Percentiles rank a stretch among this genome's conserved stretches.
phyloP scores from a whole-genome alignment of 257 asterid species.

The Nicotiana obtusifolia region DNA sequence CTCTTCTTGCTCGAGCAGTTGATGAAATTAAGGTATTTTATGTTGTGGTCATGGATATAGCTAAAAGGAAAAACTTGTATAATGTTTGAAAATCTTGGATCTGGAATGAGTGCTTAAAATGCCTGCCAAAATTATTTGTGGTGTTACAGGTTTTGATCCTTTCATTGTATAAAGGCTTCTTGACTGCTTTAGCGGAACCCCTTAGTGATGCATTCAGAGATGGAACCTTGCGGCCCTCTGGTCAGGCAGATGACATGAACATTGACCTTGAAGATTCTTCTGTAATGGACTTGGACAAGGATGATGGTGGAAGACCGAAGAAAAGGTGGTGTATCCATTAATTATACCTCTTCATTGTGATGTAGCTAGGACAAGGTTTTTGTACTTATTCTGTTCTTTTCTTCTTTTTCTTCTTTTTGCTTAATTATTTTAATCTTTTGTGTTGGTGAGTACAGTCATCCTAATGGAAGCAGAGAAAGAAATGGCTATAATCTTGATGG shows the following conservation, averaged over 20 bases:
- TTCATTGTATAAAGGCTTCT: slow-evolving; percentile 66
- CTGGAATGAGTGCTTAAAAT: background rate
- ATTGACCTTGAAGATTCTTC: slow-evolving; percentile 68
- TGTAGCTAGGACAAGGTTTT: background rate
- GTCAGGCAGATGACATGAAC: slow-evolving; percentile 69
- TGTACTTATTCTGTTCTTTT: background rate
- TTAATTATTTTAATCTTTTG: slow-evolving; percentile 8
- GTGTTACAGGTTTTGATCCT: slow-evolving; percentile 61
- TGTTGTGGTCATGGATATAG: background rate
- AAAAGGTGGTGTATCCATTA: slow-evolving; percentile 45
- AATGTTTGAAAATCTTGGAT: background rate
- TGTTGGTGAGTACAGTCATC: slow-evolving; percentile 30
- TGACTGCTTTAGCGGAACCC: slow-evolving; percentile 60
- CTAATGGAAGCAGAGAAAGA: slow-evolving; percentile 39
- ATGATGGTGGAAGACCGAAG: slow-evolving; percentile 41
- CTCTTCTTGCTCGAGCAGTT: slow-evolving; percentile 71
- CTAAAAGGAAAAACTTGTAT: background rate
- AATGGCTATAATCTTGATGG: slow-evolving; percentile 65
- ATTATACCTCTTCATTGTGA: background rate
- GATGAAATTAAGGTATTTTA: slow-evolving; percentile 76
- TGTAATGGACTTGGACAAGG: slow-evolving; percentile 65
- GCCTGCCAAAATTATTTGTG: background rate
- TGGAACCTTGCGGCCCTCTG: slow-evolving; percentile 43
- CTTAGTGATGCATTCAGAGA: slow-evolving; percentile 54
- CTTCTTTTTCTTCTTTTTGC: background rate